These are phyloP conservation scores for Schizophyllum commune DNA, from an alignment of 1,284 basidiomycete species.

Conservation along the genomic window DNA sequence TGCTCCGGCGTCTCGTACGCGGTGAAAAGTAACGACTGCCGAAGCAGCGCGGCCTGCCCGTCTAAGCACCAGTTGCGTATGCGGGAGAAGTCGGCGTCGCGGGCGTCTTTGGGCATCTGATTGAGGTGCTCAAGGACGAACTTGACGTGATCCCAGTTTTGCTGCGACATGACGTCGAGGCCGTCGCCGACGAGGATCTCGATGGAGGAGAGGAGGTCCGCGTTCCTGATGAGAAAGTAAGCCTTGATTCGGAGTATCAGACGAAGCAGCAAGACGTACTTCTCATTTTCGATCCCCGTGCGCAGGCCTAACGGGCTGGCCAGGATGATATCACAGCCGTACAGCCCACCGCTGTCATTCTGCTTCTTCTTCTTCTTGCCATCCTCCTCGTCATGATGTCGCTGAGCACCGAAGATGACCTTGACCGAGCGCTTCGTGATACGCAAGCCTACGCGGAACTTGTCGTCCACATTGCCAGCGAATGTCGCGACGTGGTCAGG, in stretches of 20 bases:
- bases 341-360: constrained; percentile 58
- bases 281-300: constrained; percentile 91
- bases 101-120: constrained; percentile 85
- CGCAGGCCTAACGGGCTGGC: constrained; percentile 91
- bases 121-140: constrained; percentile 84
- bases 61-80: constrained; percentile 98
- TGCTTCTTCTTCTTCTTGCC: background rate
- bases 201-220: constrained; percentile 90
- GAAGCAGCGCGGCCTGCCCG: constrained; percentile 75
- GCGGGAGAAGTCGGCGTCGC: constrained; percentile 92
- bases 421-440: constrained; percentile 86
- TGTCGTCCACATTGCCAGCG: constrained; percentile 96
- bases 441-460: constrained; percentile 89
- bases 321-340: constrained; percentile 85
- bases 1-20: constrained; percentile 88
- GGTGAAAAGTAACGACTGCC: constrained; percentile 87
- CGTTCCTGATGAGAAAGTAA: constrained; percentile 41
- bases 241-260: background rate
- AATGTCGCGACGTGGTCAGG: constrained; percentile 91
- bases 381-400: background rate
- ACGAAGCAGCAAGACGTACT: constrained; percentile 39
- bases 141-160: constrained; percentile 99
- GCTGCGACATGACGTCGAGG: constrained; percentile 91
- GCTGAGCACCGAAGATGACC: constrained; percentile 40
- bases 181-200: constrained; percentile 94